Percentiles rank a stretch among this genome's conserved stretches.
phyloP scores from a whole-genome alignment of 2,329 filamentous ascomycete species.

The Aspergillus pseudoglaucus region DNA sequence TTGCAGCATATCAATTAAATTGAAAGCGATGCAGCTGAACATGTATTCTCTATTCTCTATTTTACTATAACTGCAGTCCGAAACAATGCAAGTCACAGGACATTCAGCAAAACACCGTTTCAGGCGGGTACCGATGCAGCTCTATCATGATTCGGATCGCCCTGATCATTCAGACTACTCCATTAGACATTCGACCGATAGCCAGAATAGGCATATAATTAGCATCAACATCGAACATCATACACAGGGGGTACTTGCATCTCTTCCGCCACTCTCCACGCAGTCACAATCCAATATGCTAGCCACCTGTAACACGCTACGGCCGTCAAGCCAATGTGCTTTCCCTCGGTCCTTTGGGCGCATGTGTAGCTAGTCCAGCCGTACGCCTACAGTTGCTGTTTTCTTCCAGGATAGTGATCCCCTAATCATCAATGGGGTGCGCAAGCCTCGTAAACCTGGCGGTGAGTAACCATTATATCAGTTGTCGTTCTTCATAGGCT shows the following conservation, averaged over 20 bases:
- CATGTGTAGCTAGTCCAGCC: background rate
- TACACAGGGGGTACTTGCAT: background rate
- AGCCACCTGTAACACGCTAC: background rate
- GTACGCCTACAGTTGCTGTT: slow-evolving; percentile 33
- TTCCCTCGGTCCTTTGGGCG: background rate
- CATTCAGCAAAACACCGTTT: background rate
- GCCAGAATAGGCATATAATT: background rate
- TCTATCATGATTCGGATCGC: background rate
- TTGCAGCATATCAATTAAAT: too few species aligned
- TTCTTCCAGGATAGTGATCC: slow-evolving; percentile 45
- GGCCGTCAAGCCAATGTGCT: background rate
- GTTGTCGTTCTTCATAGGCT: background rate
- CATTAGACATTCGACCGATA: background rate
- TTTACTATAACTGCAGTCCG: background rate
- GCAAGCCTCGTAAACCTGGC: slow-evolving; percentile 47
- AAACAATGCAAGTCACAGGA: background rate
- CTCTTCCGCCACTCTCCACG: background rate
- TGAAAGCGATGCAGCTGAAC: too few species aligned
- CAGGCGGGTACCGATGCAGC: background rate
- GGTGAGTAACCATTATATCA: slow-evolving; percentile 19
- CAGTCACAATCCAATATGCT: background rate
- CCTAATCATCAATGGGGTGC: slow-evolving; percentile 42
- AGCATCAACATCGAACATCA: background rate
- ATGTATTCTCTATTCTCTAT: background rate
- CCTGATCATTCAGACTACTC: background rate